Percentiles rank a stretch among this genome's conserved stretches.
phyloP scores from a whole-genome alignment of 208 protist species.

The Trypanosoma avium region DNA sequence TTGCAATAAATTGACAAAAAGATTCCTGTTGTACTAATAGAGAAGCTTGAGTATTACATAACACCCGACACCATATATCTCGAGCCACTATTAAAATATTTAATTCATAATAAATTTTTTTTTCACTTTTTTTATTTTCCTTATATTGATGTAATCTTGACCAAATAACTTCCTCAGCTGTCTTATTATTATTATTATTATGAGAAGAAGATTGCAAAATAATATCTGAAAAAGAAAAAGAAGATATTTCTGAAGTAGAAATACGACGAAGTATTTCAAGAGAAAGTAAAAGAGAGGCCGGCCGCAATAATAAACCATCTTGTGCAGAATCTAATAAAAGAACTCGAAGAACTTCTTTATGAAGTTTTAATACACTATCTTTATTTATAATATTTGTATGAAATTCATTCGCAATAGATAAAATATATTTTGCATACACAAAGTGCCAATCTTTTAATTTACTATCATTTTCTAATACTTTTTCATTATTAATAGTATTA shows the following conservation, averaged over 20 bases:
- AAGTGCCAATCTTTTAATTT: constrained; percentile 1
- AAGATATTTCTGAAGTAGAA: no score
- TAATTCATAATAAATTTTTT: no score
- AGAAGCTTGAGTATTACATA: background rate
- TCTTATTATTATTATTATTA: no score
- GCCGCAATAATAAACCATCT: constrained; percentile 10
- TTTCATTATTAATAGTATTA: background rate
- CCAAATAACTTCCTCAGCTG: constrained; percentile 1
- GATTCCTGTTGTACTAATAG: constrained; percentile 6
- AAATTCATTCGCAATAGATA: no score
- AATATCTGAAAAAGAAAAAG: background rate
- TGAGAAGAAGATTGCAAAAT: no score
- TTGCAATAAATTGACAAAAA: constrained; percentile 19
- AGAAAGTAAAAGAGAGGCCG: constrained; percentile 7
- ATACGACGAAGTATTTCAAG: constrained; percentile 24
- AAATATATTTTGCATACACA: constrained; percentile 22
- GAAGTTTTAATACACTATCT: background rate
- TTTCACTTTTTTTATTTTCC: no score
- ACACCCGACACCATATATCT: constrained; percentile 16
- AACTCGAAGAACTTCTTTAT: constrained; percentile 26
- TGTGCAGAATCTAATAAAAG: constrained; percentile 23
- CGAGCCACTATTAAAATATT: constrained; percentile 14
- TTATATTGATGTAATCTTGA: no score
- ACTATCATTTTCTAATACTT: background rate
- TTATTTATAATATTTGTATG: no score